A percentile compares a stretch with the other conserved stretches of the same genome.
phyloP scores from a whole-genome alignment of 352 stramenopile genomes.

The Ochromonadaceae sp. region DNA sequence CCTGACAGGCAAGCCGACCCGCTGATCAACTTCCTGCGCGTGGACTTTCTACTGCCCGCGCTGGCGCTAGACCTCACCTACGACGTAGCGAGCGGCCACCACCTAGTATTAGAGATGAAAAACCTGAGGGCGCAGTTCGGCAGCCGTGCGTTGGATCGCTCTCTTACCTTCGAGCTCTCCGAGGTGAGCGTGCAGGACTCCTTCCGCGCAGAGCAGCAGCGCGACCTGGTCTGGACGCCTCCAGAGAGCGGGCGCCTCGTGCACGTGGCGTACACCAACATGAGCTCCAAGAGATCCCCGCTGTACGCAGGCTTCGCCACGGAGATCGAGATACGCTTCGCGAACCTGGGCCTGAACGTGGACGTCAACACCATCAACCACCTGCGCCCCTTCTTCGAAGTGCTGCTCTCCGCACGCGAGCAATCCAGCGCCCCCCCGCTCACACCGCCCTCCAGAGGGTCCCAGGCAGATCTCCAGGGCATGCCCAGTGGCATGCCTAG shows the following conservation, averaged over 20 bases:
- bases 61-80: neutral
- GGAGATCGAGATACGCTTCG: neutral
- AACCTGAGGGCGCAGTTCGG: neutral
- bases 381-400: slow-evolving; percentile 2
- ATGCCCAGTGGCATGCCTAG: no score
- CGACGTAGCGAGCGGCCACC: neutral
- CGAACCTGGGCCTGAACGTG: neutral
- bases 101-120: neutral
- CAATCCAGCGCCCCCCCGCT: neutral
- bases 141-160: neutral
- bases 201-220: neutral
- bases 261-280: neutral
- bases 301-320: neutral
- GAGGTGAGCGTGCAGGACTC: neutral
- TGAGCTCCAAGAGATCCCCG: neutral
- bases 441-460: neutral
- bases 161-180: neutral
- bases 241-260: neutral
- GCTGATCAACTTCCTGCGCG: no score
- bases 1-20: no score
- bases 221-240: slow-evolving; percentile 6
- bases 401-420: neutral
- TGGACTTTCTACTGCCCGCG: no score
- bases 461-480: no score
- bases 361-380: slow-evolving; percentile 1